Conservation (phyloP, 2,329 filamentous ascomycete species). For the Paracoccidioides lutzii region DNA sequence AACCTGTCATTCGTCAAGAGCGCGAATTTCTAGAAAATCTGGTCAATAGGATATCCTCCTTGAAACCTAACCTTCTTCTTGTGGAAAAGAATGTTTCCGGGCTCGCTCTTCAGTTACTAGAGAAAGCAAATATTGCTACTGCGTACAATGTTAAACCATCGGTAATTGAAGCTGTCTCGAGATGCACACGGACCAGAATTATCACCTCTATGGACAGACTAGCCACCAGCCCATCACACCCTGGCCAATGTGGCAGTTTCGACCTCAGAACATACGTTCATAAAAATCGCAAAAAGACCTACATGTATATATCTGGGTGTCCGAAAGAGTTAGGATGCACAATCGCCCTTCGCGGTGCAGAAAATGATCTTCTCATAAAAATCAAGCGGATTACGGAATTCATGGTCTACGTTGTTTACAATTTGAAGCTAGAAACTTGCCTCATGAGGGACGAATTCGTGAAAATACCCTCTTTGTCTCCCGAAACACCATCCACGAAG, state of each 20-base stretch:
- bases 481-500: slow-evolving; percentile 6
- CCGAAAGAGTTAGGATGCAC: slow-evolving; percentile 85
- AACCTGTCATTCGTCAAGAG: slow-evolving; percentile 93
- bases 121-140: slow-evolving; percentile 80
- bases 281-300: slow-evolving; percentile 75
- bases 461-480: slow-evolving; percentile 47
- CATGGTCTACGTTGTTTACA: slow-evolving; percentile 98
- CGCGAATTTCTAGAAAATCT: slow-evolving; percentile 85
- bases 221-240: slow-evolving; percentile 57
- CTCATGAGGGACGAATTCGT: slow-evolving; percentile 88
- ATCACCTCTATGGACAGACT: slow-evolving; percentile 94
- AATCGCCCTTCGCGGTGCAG: slow-evolving; percentile 75
- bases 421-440: slow-evolving; percentile 87
- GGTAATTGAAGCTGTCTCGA: slow-evolving; percentile 85
- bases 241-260: slow-evolving; percentile 73
- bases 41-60: slow-evolving; percentile 76
- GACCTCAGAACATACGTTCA: slow-evolving; percentile 94
- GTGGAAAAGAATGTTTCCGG: slow-evolving; percentile 89
- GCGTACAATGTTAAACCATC: slow-evolving; percentile 95
- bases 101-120: slow-evolving; percentile 74
- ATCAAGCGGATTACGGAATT: slow-evolving; percentile 95
- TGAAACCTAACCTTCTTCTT: slow-evolving; percentile 75
- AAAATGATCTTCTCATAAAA: slow-evolving; percentile 55
- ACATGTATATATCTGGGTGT: slow-evolving; percentile 88
- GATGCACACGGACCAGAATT: slow-evolving; percentile 81